phyloP scores from a whole-genome alignment of 2,329 filamentous ascomycete genomes.

The Colletotrichum aenigma region DNA sequence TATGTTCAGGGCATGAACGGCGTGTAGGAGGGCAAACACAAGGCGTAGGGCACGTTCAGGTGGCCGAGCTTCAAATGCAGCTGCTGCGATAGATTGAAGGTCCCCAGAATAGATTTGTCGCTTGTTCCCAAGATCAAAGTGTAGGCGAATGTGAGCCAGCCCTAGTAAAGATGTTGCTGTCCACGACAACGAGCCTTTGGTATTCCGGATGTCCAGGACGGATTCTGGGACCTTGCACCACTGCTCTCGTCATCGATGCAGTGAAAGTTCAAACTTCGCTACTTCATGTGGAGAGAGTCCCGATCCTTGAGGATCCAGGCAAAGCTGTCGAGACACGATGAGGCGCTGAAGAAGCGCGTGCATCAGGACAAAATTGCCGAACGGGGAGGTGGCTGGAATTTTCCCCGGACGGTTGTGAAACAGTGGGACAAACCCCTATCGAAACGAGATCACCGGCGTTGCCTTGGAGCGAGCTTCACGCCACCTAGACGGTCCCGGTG shows the following conservation, averaged over 20 bases:
- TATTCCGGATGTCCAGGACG: background rate
- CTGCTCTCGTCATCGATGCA: background rate
- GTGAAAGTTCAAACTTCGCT: background rate
- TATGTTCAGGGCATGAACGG: conserved; percentile 1
- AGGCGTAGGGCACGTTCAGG: background rate
- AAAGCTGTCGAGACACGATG: background rate
- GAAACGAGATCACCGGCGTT: background rate
- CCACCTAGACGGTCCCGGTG: background rate
- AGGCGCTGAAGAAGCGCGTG: background rate
- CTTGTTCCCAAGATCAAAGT: background rate
- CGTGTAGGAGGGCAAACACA: background rate
- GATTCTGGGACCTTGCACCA: background rate
- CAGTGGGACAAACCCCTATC: background rate
- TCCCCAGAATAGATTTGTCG: background rate
- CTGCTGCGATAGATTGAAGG: background rate
- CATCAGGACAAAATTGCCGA: background rate
- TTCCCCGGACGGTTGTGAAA: background rate
- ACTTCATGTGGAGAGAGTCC: background rate
- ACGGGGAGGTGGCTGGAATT: background rate
- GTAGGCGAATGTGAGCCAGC: background rate
- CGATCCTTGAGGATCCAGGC: background rate
- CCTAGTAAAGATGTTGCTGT: background rate
- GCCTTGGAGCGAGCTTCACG: background rate
- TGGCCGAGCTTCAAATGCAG: background rate
- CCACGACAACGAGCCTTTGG: background rate